Conservation (phyloP, 192 early-diverging fungal species). For the Gamsiella multidivaricata region DNA sequence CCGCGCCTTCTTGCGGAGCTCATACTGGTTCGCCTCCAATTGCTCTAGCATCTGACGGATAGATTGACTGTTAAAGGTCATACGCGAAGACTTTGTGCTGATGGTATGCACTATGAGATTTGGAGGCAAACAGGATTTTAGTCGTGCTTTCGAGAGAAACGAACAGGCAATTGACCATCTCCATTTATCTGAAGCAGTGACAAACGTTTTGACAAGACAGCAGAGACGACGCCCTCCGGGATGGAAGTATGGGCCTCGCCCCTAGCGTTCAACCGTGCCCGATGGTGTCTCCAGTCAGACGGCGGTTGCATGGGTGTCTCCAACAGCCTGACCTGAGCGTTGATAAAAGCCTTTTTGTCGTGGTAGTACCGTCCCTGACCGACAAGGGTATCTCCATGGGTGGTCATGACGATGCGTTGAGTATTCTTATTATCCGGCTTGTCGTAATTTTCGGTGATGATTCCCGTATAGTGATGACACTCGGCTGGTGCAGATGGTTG, state of each 20-base stretch:
- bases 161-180: no score
- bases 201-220: slow-evolving; percentile 28
- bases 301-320: slow-evolving; percentile 23
- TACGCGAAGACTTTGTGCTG: slow-evolving; percentile 26
- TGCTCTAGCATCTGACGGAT: slow-evolving; percentile 42
- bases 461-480: no score
- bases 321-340: slow-evolving; percentile 30
- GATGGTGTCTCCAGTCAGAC: slow-evolving; percentile 20
- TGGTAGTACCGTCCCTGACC: slow-evolving; percentile 48
- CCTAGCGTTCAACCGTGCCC: slow-evolving; percentile 14
- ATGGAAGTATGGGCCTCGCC: slow-evolving; percentile 6
- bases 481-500: no score
- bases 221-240: slow-evolving; percentile 21
- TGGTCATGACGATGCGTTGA: slow-evolving; percentile 5
- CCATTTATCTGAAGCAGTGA: no score
- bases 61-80: slow-evolving; percentile 38
- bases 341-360: slow-evolving; percentile 48
- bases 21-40: slow-evolving; percentile 39
- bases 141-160: no score
- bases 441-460: no score
- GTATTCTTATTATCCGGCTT: no score
- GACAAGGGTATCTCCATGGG: not conserved
- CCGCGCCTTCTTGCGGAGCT: slow-evolving; percentile 29
- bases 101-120: slow-evolving; percentile 27
- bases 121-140: no score